Evolutionary conservation across 2,329 filamentous ascomycete species (phyloP).

Genomic region (Didymella pinodella): DNA sequence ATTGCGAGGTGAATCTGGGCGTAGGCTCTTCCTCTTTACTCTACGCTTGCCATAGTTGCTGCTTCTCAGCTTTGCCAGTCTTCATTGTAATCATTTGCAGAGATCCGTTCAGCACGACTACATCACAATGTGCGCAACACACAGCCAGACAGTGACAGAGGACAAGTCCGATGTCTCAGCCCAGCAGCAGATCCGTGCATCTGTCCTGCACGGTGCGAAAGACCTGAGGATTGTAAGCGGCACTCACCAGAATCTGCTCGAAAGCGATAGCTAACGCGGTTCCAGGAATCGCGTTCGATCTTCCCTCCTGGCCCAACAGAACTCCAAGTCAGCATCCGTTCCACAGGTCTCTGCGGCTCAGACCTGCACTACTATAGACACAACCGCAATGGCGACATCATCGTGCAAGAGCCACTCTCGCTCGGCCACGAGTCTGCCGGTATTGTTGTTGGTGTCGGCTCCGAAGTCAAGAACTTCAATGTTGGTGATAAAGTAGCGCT

Average conservation of each 20-base stretch:
- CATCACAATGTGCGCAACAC: constrained; percentile 7
- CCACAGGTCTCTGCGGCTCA: constrained; percentile 74
- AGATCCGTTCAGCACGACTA: not conserved
- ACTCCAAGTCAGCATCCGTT: constrained; percentile 69
- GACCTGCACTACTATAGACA: constrained; percentile 87
- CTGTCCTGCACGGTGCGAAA: constrained; percentile 68
- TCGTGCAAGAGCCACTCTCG: constrained; percentile 82
- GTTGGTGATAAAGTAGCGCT: constrained; percentile 87
- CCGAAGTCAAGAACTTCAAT: constrained; percentile 68
- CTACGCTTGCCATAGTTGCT: not conserved
- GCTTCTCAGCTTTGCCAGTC: not conserved
- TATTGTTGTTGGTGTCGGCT: constrained; percentile 75
- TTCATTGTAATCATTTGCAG: not conserved
- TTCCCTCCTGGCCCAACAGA: constrained; percentile 60
- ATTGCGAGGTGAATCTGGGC: constrained; percentile 9
- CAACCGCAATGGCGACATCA: constrained; percentile 85
- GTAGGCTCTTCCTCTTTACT: constrained; percentile 3
- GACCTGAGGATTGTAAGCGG: constrained; percentile 64
- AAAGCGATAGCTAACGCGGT: constrained; percentile 20
- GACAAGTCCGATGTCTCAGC: constrained; percentile 32
- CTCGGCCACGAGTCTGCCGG: constrained; percentile 82
- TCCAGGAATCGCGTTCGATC: constrained; percentile 63
- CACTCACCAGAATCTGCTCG: not conserved
- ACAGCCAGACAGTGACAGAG: constrained; percentile 30
- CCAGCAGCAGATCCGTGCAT: constrained; percentile 55